Evolutionary conservation across 1,139 yeast genomes (phyloP).

Genomic region (Zhuliangozyma blackwelliae): DNA sequence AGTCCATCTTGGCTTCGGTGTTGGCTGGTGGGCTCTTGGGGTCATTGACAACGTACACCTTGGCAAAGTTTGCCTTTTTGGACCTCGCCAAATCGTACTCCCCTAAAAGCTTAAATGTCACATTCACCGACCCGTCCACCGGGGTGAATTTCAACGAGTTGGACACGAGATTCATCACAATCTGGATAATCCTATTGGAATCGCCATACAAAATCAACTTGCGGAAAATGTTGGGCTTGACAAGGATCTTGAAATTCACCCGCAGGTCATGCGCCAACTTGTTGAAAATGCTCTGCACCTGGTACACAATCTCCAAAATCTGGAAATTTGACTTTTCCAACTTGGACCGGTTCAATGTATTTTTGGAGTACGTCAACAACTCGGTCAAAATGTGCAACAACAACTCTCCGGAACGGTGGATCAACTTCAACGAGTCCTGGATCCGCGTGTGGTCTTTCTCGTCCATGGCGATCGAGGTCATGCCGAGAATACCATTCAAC

Average conservation of each 20-base stretch:
- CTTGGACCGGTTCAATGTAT: constrained; percentile 82
- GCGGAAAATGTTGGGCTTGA: constrained; percentile 59
- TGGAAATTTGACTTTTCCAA: constrained; percentile 77
- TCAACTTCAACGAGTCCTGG: constrained; percentile 64
- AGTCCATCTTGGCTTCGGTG: neutral
- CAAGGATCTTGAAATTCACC: constrained; percentile 54
- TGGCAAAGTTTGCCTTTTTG: constrained; percentile 24
- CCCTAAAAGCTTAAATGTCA: constrained; percentile 61
- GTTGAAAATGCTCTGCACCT: constrained; percentile 81
- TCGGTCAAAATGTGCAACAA: constrained; percentile 85
- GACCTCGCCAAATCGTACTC: constrained; percentile 56
- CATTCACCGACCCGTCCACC: constrained; percentile 74
- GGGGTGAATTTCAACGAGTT: constrained; percentile 90
- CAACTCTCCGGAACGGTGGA: constrained; percentile 84
- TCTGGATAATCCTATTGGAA: constrained; percentile 79
- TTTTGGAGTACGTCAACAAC: constrained; percentile 81
- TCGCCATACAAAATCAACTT: constrained; percentile 76
- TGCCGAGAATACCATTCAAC: constrained; percentile 89
- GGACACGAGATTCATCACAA: constrained; percentile 81
- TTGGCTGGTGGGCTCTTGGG: constrained; percentile 3
- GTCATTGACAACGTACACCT: constrained; percentile 24
- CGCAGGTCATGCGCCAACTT: constrained; percentile 78
- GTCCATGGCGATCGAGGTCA: constrained; percentile 91
- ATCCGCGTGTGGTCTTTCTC: constrained; percentile 66
- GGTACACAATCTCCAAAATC: constrained; percentile 72